phyloP scores from a whole-genome alignment of 768 basidiomycete species.

The Suillus hirtellus region DNA sequence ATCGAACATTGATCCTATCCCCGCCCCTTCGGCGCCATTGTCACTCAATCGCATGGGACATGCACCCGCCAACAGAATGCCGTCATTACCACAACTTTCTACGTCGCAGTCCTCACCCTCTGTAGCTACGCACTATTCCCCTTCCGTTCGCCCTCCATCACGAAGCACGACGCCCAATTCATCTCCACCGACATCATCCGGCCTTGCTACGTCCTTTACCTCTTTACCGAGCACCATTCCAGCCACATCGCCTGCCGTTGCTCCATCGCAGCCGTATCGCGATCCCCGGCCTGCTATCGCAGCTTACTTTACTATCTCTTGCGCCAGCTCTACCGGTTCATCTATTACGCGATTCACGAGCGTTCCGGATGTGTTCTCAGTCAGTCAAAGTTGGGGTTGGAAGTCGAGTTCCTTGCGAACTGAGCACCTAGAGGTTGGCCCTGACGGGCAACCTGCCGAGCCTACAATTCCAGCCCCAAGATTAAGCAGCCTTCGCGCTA shows the following conservation, averaged over 20 bases:
- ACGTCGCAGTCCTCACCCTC: conserved; percentile 27
- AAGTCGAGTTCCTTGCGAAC: conserved; percentile 61
- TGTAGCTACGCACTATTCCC: conserved; percentile 38
- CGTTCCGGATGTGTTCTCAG: conserved; percentile 80
- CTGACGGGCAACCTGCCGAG: conserved; percentile 34
- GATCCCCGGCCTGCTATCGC: conserved; percentile 71
- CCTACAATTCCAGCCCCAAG: conserved; percentile 30
- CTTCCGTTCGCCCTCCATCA: conserved; percentile 45
- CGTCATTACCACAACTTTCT: conserved; percentile 33
- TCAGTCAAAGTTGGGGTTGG: conserved; percentile 95
- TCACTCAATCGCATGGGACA: conserved; percentile 29
- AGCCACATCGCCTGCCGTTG: conserved; percentile 43
- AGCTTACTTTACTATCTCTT: conserved; percentile 84
- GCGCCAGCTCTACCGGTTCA: conserved; percentile 78
- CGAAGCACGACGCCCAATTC: conserved; percentile 46
- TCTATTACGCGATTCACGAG: conserved; percentile 83
- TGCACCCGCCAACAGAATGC: conserved; percentile 29
- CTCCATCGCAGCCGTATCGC: conserved; percentile 70
- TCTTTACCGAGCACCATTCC: conserved; percentile 30
- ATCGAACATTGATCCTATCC: conserved; percentile 75
- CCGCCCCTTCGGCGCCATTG: conserved; percentile 62
- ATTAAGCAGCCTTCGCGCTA: conserved; percentile 73
- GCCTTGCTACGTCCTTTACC: conserved; percentile 23
- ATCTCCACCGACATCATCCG: conserved; percentile 24
- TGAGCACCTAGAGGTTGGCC: conserved; percentile 45